These are phyloP conservation scores for Cantharellus anzutake DNA, from an alignment of 768 basidiomycete genomes.

Conservation along the genomic window DNA sequence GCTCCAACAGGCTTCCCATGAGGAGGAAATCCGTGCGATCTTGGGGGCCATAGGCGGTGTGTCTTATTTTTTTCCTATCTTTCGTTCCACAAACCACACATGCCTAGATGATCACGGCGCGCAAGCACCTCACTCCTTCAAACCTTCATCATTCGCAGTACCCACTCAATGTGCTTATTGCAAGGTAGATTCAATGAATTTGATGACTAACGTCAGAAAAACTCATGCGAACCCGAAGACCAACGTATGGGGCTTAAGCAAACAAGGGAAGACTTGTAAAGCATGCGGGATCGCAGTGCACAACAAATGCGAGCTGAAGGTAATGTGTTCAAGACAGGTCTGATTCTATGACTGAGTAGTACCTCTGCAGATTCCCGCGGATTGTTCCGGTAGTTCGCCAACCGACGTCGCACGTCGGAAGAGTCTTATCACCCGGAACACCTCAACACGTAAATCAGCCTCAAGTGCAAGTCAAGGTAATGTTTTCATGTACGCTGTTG, in stretches of 20 bases:
- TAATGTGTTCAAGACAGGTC: slow-evolving; percentile 12
- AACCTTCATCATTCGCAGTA: slow-evolving; percentile 71
- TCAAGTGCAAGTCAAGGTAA: not conserved
- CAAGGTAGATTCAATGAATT: slow-evolving; percentile 29
- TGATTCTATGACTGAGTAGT: not conserved
- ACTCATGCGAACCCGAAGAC: slow-evolving; percentile 23
- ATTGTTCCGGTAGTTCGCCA: slow-evolving; percentile 24
- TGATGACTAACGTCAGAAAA: not conserved
- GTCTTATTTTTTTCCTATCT: slow-evolving; percentile 10
- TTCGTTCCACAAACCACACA: not conserved
- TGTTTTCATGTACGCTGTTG: not conserved
- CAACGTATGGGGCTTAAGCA: slow-evolving; percentile 74
- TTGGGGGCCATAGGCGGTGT: slow-evolving; percentile 41
- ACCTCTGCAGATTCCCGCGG: slow-evolving; percentile 42
- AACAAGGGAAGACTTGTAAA: slow-evolving; percentile 73
- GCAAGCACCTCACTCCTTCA: slow-evolving; percentile 57
- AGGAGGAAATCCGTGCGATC: slow-evolving; percentile 47
- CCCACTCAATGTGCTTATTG: slow-evolving; percentile 70
- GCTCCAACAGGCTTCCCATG: slow-evolving; percentile 20
- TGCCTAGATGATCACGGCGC: slow-evolving; percentile 53
- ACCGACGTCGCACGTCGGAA: not conserved
- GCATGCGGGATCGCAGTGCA: slow-evolving; percentile 64
- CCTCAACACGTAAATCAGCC: not conserved
- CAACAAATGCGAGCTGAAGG: slow-evolving; percentile 74
- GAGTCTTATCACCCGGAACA: not conserved